Base-by-base conservation (phyloP, 2,329 filamentous ascomycete species). In the Trichoderma koningiopsis region DNA sequence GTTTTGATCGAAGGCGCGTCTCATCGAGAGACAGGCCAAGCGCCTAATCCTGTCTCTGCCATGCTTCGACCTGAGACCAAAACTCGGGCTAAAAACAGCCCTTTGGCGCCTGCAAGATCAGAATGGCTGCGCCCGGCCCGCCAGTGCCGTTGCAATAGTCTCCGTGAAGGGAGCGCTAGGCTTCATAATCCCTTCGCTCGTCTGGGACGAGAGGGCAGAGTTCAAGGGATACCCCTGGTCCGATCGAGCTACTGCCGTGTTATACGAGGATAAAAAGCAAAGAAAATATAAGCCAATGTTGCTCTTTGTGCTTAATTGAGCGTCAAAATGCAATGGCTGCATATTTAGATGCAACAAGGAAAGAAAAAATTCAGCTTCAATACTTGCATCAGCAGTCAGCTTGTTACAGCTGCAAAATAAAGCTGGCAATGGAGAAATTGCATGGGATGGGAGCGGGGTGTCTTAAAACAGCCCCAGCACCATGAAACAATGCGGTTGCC, bases 371-470 rank as follows among this genome's bases (percentile, higher is more conserved):
- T 24, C 33, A 24, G 14, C 22, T 31, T 14, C 7, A n/a, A 35
- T 19, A 3, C n/a, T 19, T 16, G n/a, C 13, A 37, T 24, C 31
- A 3, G 55, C 19, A 22, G 24, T 24, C 31, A 37, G 27, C 10
- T 43, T 58, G 33, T 37, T 13, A 24, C 55, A 35, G 31, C 31
- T 16, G 55, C 27, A 22, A 31, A 29, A 14, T 16, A 29, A 10
- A 35, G 35, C 24, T 60, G 33, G 53, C n/a, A 19, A 56, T 68
- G 47, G 16, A 59, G 64, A 68, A 57, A 68, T 68, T 68, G 66
- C 66, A 52, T 68, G 58, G 66, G 57, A 62, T 49, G 49, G 31
- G 52, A 57, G 66, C 58, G 66, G 66, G 66, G 66, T 68, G 58
- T 63, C 58, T 62, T 35, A 57, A 47, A 63, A 55, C 65, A 52